phyloP scores from a whole-genome alignment of 2,329 filamentous ascomycete genomes.

The Cadophora malorum region DNA sequence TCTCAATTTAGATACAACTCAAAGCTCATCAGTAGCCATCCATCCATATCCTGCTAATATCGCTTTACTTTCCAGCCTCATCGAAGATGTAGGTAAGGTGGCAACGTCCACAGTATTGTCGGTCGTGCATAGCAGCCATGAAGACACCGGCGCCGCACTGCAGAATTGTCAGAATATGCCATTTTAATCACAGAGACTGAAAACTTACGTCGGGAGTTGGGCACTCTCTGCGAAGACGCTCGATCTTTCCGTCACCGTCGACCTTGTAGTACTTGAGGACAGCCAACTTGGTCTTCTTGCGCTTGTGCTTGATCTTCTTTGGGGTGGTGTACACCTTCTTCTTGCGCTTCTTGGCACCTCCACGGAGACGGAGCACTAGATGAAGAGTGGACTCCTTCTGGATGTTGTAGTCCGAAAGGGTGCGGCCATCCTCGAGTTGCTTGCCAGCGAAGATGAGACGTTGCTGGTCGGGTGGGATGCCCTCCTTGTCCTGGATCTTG shows the following conservation, averaged over 20 bases:
- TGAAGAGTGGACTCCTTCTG: slow-evolving; percentile 99
- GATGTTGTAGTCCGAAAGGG: slow-evolving; percentile 99
- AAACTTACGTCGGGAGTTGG: slow-evolving; percentile 81
- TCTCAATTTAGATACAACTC: slow-evolving; percentile 30
- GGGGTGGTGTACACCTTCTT: slow-evolving; percentile 99
- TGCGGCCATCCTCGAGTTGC: slow-evolving; percentile 99
- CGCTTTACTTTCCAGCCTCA: slow-evolving; percentile 52
- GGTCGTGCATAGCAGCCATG: slow-evolving; percentile 99
- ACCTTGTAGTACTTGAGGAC: slow-evolving; percentile 99
- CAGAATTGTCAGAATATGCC: slow-evolving; percentile 46
- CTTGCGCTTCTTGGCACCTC: slow-evolving; percentile 99
- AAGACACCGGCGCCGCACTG: slow-evolving; percentile 99
- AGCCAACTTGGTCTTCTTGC: slow-evolving; percentile 99
- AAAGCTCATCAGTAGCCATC: slow-evolving; percentile 29
- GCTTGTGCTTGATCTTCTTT: slow-evolving; percentile 99
- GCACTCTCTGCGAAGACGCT: slow-evolving; percentile 98
- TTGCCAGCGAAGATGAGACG: slow-evolving; percentile 99
- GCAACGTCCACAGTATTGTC: slow-evolving; percentile 75
- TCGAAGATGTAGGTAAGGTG: slow-evolving; percentile 77
- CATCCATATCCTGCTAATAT: slow-evolving; percentile 19
- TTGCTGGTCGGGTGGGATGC: slow-evolving; percentile 98
- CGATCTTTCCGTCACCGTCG: slow-evolving; percentile 99
- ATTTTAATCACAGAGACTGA: not conserved
- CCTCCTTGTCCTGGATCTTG: slow-evolving; percentile 99
- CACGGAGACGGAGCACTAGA: slow-evolving; percentile 96